Evolutionary conservation across 2,329 filamentous ascomycete genomes (phyloP).

Genomic region (Laburnicola sp.): DNA sequence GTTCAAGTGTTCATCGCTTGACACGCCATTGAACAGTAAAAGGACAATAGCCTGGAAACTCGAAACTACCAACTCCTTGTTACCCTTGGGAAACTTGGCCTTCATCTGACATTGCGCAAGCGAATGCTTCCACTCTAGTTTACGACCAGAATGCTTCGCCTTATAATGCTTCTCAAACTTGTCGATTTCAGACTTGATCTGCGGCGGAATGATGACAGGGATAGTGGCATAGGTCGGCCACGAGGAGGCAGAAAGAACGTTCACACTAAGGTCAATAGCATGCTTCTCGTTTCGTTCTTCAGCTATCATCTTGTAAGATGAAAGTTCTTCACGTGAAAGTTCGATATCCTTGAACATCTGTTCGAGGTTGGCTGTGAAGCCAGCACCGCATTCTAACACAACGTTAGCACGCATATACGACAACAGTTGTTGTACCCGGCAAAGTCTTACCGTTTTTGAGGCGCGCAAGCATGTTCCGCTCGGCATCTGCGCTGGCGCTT

Average conservation of each 20-base stretch:
- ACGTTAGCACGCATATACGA: slow-evolving; percentile 11
- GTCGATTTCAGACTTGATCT: slow-evolving; percentile 74
- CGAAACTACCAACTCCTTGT: slow-evolving; percentile 87
- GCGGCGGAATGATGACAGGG: slow-evolving; percentile 71
- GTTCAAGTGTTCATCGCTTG: slow-evolving; percentile 64
- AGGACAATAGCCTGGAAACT: slow-evolving; percentile 91
- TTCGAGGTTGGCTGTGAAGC: slow-evolving; percentile 95
- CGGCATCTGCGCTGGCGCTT: slow-evolving; percentile 91
- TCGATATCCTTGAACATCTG: slow-evolving; percentile 99
- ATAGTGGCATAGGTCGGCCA: slow-evolving; percentile 92
- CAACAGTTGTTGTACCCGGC: background rate
- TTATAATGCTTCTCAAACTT: slow-evolving; percentile 87
- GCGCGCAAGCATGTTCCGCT: slow-evolving; percentile 91
- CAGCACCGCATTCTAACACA: slow-evolving; percentile 76
- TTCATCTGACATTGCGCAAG: slow-evolving; percentile 89
- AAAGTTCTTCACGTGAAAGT: slow-evolving; percentile 88
- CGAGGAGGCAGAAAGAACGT: slow-evolving; percentile 83
- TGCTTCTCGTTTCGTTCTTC: slow-evolving; percentile 62
- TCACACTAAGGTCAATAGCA: slow-evolving; percentile 76
- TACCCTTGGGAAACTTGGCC: slow-evolving; percentile 75
- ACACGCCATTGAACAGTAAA: slow-evolving; percentile 80
- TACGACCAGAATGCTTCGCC: slow-evolving; percentile 83
- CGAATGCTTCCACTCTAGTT: slow-evolving; percentile 87
- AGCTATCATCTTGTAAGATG: slow-evolving; percentile 74
- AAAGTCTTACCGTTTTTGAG: slow-evolving; percentile 66